A percentile compares a stretch with the other conserved stretches of the same genome.
Conservation (phyloP, 108 stramenopile genomes). For the Nitzschia palea region DNA sequence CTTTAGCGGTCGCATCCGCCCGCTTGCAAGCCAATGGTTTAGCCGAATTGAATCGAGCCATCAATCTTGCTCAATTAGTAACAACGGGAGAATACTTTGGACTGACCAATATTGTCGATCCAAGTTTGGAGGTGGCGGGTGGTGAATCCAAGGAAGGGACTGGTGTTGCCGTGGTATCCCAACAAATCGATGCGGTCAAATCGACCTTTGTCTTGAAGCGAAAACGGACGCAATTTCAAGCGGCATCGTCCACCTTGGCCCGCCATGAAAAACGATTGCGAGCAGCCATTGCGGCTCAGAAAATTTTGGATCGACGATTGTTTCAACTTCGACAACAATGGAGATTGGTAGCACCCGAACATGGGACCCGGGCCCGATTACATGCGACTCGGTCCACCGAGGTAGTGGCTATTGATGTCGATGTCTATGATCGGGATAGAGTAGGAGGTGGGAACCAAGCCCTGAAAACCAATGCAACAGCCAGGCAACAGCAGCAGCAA, state of each 20-base stretch:
- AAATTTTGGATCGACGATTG: constrained; percentile 57
- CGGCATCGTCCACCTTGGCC: constrained; percentile 44
- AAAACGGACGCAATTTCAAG: constrained; percentile 59
- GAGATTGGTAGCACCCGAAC: constrained; percentile 83
- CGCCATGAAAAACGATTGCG: constrained; percentile 55
- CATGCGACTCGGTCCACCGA: constrained; percentile 71
- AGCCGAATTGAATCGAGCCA: constrained; percentile 77
- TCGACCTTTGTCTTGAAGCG: constrained; percentile 55
- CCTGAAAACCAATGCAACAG: constrained; percentile 1
- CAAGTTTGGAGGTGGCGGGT: constrained; percentile 25
- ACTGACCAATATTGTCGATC: constrained; percentile 72
- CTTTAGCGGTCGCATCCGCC: constrained; percentile 77
- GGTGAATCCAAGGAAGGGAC: constrained; percentile 15
- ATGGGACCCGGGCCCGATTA: constrained; percentile 65
- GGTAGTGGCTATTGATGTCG: constrained; percentile 79
- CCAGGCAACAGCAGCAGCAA: no score
- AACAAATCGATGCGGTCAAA: constrained; percentile 41
- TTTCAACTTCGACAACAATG: constrained; percentile 67
- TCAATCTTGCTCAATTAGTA: constrained; percentile 73
- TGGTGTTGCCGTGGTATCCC: constrained; percentile 9
- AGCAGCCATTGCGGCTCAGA: constrained; percentile 51
- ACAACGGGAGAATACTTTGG: constrained; percentile 72
- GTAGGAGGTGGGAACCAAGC: constrained; percentile 41
- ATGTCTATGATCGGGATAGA: constrained; percentile 72
- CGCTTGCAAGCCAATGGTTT: constrained; percentile 65